Base-by-base conservation (phyloP, 257 asterid species). In the Cynanchum wilfordii region DNA sequence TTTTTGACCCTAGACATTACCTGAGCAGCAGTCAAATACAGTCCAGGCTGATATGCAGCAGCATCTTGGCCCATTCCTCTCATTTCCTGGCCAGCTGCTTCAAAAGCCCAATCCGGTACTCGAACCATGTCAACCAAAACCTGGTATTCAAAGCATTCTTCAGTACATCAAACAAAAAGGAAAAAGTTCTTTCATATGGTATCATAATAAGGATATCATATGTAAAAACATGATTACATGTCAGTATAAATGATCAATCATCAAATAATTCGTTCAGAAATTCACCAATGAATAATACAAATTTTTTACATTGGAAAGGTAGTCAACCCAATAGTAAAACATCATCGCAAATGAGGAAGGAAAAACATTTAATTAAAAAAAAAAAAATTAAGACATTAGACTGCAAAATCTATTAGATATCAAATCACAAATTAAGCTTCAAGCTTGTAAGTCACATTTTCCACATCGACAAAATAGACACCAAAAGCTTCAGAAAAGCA, bases 21-120 rank as follows among this genome's bases (percentile, higher is more conserved):
- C 99, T 95, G 99, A 38, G 97, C 96, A 17, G 91, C 81, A 66
- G 97, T 92, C 82, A 95, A 81, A 86, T 91, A 95, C 62, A 92
- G 87, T 45, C 98, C 99, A 0, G 99, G 99, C 62, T 87, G 93
- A 80, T 86, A 95, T 13, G 90, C 81, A 78, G 96, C 88, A 63
- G 97, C 87, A 81, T 92, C 98, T 83, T 89, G 99, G 57, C 91
- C 97, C 90, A 95, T 90, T 40, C 89, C 97, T 81, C 99, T 88
- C 98, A 92, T 84, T 84, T 92, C 97, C 76, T 87, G 99, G 25
- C 97, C 99, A 71, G 97, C 95, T 68, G 98, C 99, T 86, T 92
- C 98, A 68, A 92, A 83, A 66, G 99, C 97, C 98, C 97, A 95
- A 78, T 86, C 97, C 30, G 99, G 99, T 69, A 90, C 98, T 73